phyloP scores from a whole-genome alignment of 129 eudicot genomes.

The Centaurea solstitialis region DNA sequence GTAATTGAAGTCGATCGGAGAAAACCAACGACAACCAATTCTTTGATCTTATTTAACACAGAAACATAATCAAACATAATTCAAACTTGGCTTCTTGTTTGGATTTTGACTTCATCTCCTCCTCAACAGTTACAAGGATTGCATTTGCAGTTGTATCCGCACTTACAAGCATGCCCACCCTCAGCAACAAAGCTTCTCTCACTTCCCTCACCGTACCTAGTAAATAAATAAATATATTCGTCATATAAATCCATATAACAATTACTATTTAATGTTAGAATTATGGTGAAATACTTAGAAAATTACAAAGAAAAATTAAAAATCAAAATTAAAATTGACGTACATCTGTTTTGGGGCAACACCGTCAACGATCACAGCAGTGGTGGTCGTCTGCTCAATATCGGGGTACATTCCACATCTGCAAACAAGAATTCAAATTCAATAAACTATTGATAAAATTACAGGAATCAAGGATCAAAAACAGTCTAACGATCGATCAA shows the following conservation, averaged over 20 bases:
- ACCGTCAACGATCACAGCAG: conserved; percentile 49
- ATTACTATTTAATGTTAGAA: neutral
- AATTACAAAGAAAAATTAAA: neutral
- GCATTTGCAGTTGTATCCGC: conserved; percentile 67
- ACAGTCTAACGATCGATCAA: too few species aligned
- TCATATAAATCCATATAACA: neutral
- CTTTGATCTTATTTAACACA: conserved; percentile 29
- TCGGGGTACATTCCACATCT: conserved; percentile 78
- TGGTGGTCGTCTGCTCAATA: conserved; percentile 44
- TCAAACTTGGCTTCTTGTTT: conserved; percentile 12
- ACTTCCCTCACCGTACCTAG: conserved; percentile 48
- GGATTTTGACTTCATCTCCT: neutral
- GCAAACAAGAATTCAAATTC: conserved; percentile 13
- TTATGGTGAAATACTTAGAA: neutral
- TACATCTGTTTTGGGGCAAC: conserved; percentile 60
- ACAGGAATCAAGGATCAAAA: neutral
- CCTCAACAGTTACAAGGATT: conserved; percentile 64
- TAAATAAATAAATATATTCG: neutral
- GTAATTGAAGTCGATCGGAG: neutral
- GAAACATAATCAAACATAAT: conserved; percentile 23
- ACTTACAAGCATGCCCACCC: conserved; percentile 54
- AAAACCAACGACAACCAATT: conserved; percentile 3
- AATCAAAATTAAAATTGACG: conserved; percentile 1
- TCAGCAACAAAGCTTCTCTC: conserved; percentile 51
- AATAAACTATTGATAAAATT: neutral